Percentiles rank a stretch among this genome's conserved stretches.
These are phyloP conservation scores for Neodidymelliopsis sp. DNA, from an alignment of 2,329 filamentous ascomycete genomes.

Conservation along the genomic window DNA sequence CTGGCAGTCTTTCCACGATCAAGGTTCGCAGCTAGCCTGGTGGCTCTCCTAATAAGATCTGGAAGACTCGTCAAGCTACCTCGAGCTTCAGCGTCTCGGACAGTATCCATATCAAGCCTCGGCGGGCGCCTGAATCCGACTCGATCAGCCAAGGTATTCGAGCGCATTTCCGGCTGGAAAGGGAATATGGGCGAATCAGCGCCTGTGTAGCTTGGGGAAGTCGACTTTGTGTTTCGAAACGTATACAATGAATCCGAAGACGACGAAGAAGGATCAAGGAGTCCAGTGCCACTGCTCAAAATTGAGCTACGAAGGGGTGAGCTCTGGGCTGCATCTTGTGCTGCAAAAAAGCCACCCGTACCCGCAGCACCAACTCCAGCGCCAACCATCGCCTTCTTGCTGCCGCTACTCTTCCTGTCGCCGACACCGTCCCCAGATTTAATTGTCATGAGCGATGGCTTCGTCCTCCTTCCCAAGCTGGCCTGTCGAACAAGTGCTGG, in stretches of 20 bases:
- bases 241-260: conserved; percentile 47
- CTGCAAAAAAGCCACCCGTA: conserved; percentile 4
- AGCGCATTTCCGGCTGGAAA: conserved; percentile 38
- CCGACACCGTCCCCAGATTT: conserved; percentile 51
- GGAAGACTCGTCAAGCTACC: conserved; percentile 91
- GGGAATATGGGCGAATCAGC: conserved; percentile 40
- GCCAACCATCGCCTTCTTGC: conserved; percentile 26
- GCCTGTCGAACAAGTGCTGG: conserved; percentile 52
- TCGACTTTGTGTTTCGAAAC: conserved; percentile 27
- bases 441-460: conserved; percentile 58
- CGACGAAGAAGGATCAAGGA: conserved; percentile 44
- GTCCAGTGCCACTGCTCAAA: conserved; percentile 44
- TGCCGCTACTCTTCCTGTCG: conserved; percentile 27
- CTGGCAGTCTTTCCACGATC: conserved; percentile 78
- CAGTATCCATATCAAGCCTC: conserved; percentile 80
- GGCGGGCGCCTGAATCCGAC: conserved; percentile 65
- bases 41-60: conserved; percentile 89
- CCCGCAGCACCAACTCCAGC: conserved; percentile 31
- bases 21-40: conserved; percentile 83
- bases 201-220: conserved; percentile 28
- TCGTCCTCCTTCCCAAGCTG: conserved; percentile 57
- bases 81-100: conserved; percentile 80
- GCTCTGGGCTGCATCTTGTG: conserved; percentile 28
- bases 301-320: conserved; percentile 31
- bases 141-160: conserved; percentile 50